These are phyloP conservation scores for Smittium mucronatum DNA, from an alignment of 371 early-diverging fungal genomes.

Conservation along the genomic window DNA sequence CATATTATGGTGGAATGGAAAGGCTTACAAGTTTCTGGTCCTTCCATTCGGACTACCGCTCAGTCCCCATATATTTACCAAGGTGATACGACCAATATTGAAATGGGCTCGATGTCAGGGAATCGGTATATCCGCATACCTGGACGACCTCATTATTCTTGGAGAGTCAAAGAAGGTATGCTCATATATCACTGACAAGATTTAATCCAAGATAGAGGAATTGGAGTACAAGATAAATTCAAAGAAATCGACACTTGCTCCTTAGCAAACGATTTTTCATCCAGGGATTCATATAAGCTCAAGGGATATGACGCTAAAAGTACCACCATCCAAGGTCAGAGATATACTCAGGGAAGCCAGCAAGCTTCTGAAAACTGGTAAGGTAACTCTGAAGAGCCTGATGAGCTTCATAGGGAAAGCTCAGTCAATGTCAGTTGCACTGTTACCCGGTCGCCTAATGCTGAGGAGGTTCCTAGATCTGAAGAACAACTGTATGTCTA, in stretches of 20 bases:
- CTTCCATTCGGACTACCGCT: not conserved
- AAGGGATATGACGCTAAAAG: not conserved
- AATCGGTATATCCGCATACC: not conserved
- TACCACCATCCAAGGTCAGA: not conserved
- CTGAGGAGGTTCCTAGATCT: not conserved
- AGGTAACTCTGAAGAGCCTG: not conserved
- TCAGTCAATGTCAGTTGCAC: conserved; percentile 7
- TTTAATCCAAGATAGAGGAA: not conserved
- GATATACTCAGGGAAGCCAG: not conserved
- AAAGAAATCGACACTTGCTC: conserved; percentile 19
- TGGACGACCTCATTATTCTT: not conserved
- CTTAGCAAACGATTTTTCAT: not conserved
- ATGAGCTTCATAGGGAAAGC: conserved; percentile 5
- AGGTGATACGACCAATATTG: not conserved
- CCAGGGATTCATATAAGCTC: not conserved
- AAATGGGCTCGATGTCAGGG: not conserved
- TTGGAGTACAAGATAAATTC: conserved; percentile 7
- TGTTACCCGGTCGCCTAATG: not conserved
- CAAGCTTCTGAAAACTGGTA: not conserved
- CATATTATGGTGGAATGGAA: not conserved
- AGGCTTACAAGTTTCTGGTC: not conserved
- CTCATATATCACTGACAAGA: not conserved
- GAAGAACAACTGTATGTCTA: not conserved
- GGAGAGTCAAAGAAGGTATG: conserved; percentile 4
- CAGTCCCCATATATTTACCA: not conserved